phyloP scores from a whole-genome alignment of 2,329 filamentous ascomycete species.

The Talaromyces sp. region DNA sequence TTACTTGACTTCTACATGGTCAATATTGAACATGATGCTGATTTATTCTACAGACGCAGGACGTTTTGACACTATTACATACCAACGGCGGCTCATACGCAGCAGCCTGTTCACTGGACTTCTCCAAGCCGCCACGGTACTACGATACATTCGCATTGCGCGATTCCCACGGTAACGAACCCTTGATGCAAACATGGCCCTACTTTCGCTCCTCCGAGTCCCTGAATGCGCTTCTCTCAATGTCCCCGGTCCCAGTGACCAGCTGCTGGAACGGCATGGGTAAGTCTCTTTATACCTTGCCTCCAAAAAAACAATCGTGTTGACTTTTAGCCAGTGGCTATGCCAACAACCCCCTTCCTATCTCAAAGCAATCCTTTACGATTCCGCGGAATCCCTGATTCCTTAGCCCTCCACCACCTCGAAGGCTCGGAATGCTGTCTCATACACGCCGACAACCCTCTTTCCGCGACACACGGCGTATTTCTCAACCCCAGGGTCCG shows the following conservation, averaged over 20 bases:
- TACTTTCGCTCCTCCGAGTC: slow-evolving; percentile 55
- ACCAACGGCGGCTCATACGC: slow-evolving; percentile 60
- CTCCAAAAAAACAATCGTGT: neutral
- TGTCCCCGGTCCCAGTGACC: slow-evolving; percentile 44
- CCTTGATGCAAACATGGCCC: slow-evolving; percentile 65
- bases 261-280: slow-evolving; percentile 67
- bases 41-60: neutral
- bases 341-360: slow-evolving; percentile 15
- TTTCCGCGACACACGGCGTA: slow-evolving; percentile 50
- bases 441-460: slow-evolving; percentile 67
- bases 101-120: slow-evolving; percentile 69
- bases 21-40: neutral
- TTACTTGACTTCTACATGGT: neutral
- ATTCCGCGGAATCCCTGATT: slow-evolving; percentile 52
- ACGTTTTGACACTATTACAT: slow-evolving; percentile 56
- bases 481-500: slow-evolving; percentile 68
- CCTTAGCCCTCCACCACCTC: slow-evolving; percentile 54
- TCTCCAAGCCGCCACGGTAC: slow-evolving; percentile 62
- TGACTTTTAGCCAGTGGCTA: slow-evolving; percentile 9
- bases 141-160: slow-evolving; percentile 73
- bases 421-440: slow-evolving; percentile 58
- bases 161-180: slow-evolving; percentile 61
- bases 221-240: slow-evolving; percentile 48
- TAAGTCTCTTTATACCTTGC: neutral
- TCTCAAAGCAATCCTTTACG: slow-evolving; percentile 37